Percentiles rank a stretch among this genome's conserved stretches.
These are phyloP conservation scores for Wickerhamiella azymoides DNA, from an alignment of 805 yeast genomes.

Conservation along the genomic window DNA sequence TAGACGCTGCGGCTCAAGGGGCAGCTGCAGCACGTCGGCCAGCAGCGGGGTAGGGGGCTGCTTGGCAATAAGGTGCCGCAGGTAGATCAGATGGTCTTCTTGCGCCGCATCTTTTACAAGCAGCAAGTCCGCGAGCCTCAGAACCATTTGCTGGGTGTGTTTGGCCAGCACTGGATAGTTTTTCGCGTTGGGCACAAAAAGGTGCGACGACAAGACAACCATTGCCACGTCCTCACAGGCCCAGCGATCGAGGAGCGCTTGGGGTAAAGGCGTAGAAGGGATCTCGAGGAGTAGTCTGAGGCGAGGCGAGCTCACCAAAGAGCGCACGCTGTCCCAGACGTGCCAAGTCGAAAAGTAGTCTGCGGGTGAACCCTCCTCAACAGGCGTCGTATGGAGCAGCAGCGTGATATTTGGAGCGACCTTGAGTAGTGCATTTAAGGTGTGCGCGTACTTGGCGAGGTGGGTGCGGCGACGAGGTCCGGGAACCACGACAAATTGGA, in stretches of 20 bases:
- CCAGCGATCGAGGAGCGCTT: conserved; percentile 45
- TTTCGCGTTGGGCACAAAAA: conserved; percentile 45
- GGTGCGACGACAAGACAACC: conserved; percentile 36
- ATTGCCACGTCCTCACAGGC: conserved; percentile 51
- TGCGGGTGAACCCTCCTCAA: conserved; percentile 32
- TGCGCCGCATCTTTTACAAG: conserved; percentile 34
- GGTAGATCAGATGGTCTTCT: conserved; percentile 32
- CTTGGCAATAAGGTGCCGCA: conserved; percentile 28
- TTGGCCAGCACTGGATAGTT: conserved; percentile 53
- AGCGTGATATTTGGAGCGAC: conserved; percentile 21
- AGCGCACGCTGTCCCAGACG: conserved; percentile 54
- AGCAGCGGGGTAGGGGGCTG: conserved; percentile 25
- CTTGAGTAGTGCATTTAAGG: conserved; percentile 25
- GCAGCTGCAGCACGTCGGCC: conserved; percentile 38
- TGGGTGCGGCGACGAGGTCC: conserved; percentile 49
- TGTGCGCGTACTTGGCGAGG: conserved; percentile 37
- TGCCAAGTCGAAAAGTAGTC: conserved; percentile 51
- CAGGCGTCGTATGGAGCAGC: conserved; percentile 23
- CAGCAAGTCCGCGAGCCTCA: conserved; percentile 31
- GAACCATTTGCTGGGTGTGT: conserved; percentile 37
- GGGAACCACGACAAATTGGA: conserved; percentile 41
- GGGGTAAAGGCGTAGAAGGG: conserved; percentile 45
- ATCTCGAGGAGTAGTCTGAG: conserved; percentile 64
- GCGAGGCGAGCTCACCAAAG: conserved; percentile 41
- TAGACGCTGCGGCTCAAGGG: conserved; percentile 58